Evolutionary conservation across 139 green algal genomes (phyloP), one percentile per base, ranked within the genome.

Genomic region (Tetraselmis striata): DNA sequence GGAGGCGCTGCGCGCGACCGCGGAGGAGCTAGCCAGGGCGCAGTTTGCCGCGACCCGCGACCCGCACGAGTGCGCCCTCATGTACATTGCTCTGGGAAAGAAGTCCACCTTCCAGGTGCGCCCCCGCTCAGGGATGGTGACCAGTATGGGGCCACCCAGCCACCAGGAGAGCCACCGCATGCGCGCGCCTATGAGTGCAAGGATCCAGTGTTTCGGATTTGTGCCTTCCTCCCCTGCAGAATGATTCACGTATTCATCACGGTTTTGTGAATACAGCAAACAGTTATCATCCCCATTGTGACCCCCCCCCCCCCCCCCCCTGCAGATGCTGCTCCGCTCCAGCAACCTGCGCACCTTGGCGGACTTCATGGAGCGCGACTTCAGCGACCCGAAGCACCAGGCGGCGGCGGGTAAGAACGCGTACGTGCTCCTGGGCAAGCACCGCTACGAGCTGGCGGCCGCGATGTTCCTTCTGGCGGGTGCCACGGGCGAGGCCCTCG

Each of bases 381-480:
- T 98, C 80, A 86, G 1, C 1, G 29, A 87, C 5, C 76, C 30
- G 23, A 83, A 83, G 76, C 31, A 93, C 82, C 80, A 84, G 0
- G 83, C 85, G 29, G 93, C 94, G 2, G 95, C 95, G 1, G 85
- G 84, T 74, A 98, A 98, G 90, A 98, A 98, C 82, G 95, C 95
- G 0, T 98, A 93, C 84, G 91, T 94, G 45, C 88, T 98, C 77
- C 85, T 98, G 78, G 91, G 91, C 0, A 90, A 98, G 86, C 95
- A 98, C 90, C 85, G 93, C 32, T 89, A 91, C 59, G 82, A 93
- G 80, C 85, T 97, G 59, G 95, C 94, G 2, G 93, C 94, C 0
- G 89, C 90, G 5, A 97, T 98, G 87, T 98, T 98, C 84, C 76
- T 98, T 22, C 88, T 98, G 1, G 91, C 88, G 81, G 81, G 29